A percentile compares a stretch with the other conserved stretches of the same genome.
Evolutionary conservation across 2,329 filamentous ascomycete genomes (phyloP).

Genomic region (Ascochyta rabiei): DNA sequence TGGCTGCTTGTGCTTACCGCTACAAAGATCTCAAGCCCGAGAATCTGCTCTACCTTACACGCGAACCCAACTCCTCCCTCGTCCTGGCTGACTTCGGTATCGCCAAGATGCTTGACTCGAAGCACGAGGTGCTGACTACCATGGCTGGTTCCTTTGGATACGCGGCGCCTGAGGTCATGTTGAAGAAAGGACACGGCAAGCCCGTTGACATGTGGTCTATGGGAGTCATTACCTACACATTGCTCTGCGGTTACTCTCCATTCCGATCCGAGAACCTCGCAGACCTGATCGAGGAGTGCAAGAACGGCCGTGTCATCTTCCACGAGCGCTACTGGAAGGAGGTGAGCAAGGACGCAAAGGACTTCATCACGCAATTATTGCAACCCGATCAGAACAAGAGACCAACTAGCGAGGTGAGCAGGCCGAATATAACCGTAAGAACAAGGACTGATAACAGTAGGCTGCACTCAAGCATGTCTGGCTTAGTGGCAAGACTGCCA

Average conservation of each 20-base stretch:
- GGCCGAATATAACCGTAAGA: background rate
- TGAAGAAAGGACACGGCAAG: conserved; percentile 96
- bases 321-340: conserved; percentile 99
- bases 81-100: conserved; percentile 98
- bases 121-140: conserved; percentile 90
- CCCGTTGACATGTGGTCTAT: conserved; percentile 99
- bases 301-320: conserved; percentile 82
- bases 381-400: conserved; percentile 79
- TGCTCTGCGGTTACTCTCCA: conserved; percentile 96
- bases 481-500: conserved; percentile 89
- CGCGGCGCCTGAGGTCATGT: conserved; percentile 96
- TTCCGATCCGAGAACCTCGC: conserved; percentile 94
- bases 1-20: conserved; percentile 25
- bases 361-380: conserved; percentile 85
- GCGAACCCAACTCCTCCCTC: conserved; percentile 76
- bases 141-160: conserved; percentile 99
- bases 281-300: conserved; percentile 95
- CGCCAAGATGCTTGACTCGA: conserved; percentile 93
- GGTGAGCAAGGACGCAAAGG: conserved; percentile 92
- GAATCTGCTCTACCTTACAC: conserved; percentile 91
- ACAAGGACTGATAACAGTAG: conserved; percentile 49
- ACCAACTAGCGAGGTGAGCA: conserved; percentile 72
- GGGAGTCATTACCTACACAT: conserved; percentile 97
- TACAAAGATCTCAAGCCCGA: conserved; percentile 90
- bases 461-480: conserved; percentile 82